Base-by-base conservation (phyloP, 2,329 filamentous ascomycete genomes). In the Stagonosporopsis rhizophila region DNA sequence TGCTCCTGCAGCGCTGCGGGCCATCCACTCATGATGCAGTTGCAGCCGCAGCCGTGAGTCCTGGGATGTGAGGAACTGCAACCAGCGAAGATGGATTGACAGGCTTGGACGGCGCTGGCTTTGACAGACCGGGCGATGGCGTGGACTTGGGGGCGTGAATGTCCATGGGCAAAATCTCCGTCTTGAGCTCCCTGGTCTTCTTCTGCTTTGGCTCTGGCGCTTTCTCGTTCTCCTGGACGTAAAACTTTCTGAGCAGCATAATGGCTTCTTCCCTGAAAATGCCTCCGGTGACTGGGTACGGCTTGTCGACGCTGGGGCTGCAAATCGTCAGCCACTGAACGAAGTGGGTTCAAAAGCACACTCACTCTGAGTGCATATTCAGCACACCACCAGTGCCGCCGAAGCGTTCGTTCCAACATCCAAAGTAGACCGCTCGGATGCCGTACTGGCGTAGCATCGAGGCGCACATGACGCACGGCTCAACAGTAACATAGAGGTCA, bases 391-490 rank as follows among this genome's bases (percentile, higher is more conserved):
- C 95, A 15, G 92, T 96, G 28, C 96, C 95, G 7, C 95, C 95
- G 79, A 99, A 99, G 55, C 96, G 91, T 79, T 99, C 95, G 75
- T 99, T 99, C 67, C 90, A 87, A 57, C 93, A 96, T 4, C 95
- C 96, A 76, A 95, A 99, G 76, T 94, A 98, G 28, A 99, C 95
- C 64, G 89, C 89, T 60, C 89, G 86, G 76, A 99, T 92, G 14
- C 87, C 86, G 62, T 96, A 89, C 77, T 99, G 96, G 47, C 92
- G 87, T 46, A 99, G 83, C 49, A 96, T 87, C 6, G 92, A 96
- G 12, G 95, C 95, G 74, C 95, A 99, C 95, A 99, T 99, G 79
- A 99, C 92, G 76, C 95, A 99, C 4, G 95, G 95, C 78, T 99
- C 96, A 50, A 99, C 94, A 0, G 95, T 99, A 44, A 99, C 95